These are phyloP conservation scores for Brasilioporus rufonigricans DNA, from an alignment of 768 basidiomycete genomes.

Conservation along the genomic window DNA sequence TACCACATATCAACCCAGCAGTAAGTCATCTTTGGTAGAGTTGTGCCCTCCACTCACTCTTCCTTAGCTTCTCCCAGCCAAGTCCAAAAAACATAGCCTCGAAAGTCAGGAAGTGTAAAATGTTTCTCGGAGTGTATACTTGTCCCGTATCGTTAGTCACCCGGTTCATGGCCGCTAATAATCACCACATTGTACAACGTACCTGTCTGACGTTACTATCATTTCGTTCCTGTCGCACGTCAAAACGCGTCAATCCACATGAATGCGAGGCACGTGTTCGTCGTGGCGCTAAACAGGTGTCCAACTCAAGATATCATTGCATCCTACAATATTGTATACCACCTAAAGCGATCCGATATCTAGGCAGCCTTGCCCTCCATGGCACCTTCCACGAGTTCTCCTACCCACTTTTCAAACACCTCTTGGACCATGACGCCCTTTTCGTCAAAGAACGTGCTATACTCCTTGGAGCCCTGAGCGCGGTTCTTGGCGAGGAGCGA, in stretches of 20 bases:
- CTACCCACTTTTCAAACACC: slow-evolving; percentile 76
- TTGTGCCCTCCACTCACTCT: not conserved
- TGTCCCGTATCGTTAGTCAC: not conserved
- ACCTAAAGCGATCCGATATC: slow-evolving; percentile 7
- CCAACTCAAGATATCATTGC: slow-evolving; percentile 23
- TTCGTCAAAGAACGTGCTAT: slow-evolving; percentile 79
- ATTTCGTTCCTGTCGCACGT: not conserved
- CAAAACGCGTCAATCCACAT: not conserved
- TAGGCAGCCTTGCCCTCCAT: slow-evolving; percentile 67
- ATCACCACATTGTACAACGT: not conserved
- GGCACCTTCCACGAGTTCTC: slow-evolving; percentile 62
- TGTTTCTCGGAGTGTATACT: slow-evolving; percentile 2
- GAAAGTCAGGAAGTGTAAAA: slow-evolving; percentile 33
- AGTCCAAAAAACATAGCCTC: slow-evolving; percentile 31
- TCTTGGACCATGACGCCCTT: slow-evolving; percentile 76
- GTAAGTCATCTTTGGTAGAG: slow-evolving; percentile 22
- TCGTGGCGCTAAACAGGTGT: not conserved
- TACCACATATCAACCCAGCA: slow-evolving; percentile 51
- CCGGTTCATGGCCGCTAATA: slow-evolving; percentile 4
- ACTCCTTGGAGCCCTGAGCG: slow-evolving; percentile 52
- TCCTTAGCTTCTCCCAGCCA: slow-evolving; percentile 29
- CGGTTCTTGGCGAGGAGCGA: slow-evolving; percentile 73
- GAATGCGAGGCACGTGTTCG: not conserved
- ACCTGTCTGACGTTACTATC: not conserved
- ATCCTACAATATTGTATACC: slow-evolving; percentile 30